phyloP scores from a whole-genome alignment of 495 filamentous ascomycete genomes.

The Bryoglossum gracile region DNA sequence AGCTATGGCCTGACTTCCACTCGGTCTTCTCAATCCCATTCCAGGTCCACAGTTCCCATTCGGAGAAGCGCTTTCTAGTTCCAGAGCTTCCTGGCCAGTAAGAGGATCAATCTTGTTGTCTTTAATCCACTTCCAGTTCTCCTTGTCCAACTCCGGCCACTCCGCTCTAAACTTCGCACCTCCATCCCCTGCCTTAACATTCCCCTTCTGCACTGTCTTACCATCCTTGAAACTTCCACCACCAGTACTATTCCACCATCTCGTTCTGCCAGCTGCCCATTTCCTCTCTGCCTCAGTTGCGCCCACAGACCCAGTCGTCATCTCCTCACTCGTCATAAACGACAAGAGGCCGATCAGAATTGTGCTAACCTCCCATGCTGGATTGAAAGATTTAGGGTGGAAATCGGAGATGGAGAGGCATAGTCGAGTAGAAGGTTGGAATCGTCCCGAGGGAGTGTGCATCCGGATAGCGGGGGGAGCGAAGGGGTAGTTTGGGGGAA shows the following conservation, averaged over 20 bases:
- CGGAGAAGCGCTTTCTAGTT: constrained; percentile 54
- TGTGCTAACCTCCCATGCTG: constrained; percentile 96
- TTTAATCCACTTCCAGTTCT: constrained; percentile 92
- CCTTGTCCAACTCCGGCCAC: constrained; percentile 84
- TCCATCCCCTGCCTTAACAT: constrained; percentile 72
- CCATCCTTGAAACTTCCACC: constrained; percentile 61
- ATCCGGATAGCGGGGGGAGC: constrained; percentile 96
- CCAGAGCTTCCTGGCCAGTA: constrained; percentile 26
- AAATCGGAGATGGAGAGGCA: constrained; percentile 96
- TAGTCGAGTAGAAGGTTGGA: constrained; percentile 84
- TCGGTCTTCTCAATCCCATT: constrained; percentile 43
- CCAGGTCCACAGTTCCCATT: constrained; percentile 35
- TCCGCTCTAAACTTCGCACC: constrained; percentile 82
- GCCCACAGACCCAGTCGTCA: constrained; percentile 92
- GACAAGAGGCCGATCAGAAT: constrained; percentile 90
- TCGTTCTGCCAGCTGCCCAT: constrained; percentile 65
- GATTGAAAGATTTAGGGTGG: constrained; percentile 96
- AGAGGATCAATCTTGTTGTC: constrained; percentile 71
- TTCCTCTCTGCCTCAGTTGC: constrained; percentile 72
- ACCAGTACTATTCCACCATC: constrained; percentile 97
- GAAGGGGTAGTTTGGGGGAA: constrained; percentile 94
- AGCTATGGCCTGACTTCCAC: constrained; percentile 59
- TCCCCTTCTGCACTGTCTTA: constrained; percentile 36
- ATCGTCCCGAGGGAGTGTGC: constrained; percentile 94
- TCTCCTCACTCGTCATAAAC: constrained; percentile 98